Evolutionary conservation across 2,329 filamentous ascomycete genomes (phyloP).

Genomic region (Dactylellina parvicollis): DNA sequence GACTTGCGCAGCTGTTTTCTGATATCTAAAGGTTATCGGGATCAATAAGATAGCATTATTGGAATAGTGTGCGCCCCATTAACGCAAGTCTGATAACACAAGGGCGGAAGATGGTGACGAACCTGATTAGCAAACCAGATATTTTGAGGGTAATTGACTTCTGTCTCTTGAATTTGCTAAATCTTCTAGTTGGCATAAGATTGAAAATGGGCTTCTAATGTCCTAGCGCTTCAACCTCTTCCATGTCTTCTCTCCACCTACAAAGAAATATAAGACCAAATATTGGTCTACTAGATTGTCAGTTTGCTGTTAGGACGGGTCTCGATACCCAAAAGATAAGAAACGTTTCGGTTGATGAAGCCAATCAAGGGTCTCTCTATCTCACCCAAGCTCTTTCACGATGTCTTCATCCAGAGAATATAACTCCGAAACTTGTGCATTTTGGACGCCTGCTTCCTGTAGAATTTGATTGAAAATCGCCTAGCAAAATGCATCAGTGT

Average conservation of each 20-base stretch:
- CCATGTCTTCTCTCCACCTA: slow-evolving; percentile 70
- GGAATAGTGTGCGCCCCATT: too few species aligned
- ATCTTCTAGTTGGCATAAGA: not conserved
- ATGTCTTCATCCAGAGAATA: slow-evolving; percentile 75
- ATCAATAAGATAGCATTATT: too few species aligned
- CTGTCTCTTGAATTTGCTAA: slow-evolving; percentile 62
- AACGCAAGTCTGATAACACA: too few species aligned
- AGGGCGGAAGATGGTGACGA: too few species aligned
- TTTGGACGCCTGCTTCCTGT: slow-evolving; percentile 77
- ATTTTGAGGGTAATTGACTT: slow-evolving; percentile 69
- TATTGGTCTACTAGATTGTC: slow-evolving; percentile 67
- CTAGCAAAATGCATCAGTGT: slow-evolving; percentile 63
- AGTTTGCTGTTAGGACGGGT: too few species aligned
- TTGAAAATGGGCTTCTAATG: not conserved
- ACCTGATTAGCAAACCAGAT: slow-evolving; percentile 97
- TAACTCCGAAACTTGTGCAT: slow-evolving; percentile 79
- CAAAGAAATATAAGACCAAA: slow-evolving; percentile 92
- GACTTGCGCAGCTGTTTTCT: slow-evolving; percentile 87
- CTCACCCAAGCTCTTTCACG: slow-evolving; percentile 72
- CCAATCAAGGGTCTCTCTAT: slow-evolving; percentile 64
- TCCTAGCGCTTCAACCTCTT: slow-evolving; percentile 60
- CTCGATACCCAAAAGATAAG: not conserved
- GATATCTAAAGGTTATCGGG: slow-evolving; percentile 68
- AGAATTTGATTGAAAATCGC: slow-evolving; percentile 88
- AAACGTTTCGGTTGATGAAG: not conserved